Evolutionary conservation across 2,329 filamentous ascomycete species (phyloP).

Genomic region (Myriangium duriaei): DNA sequence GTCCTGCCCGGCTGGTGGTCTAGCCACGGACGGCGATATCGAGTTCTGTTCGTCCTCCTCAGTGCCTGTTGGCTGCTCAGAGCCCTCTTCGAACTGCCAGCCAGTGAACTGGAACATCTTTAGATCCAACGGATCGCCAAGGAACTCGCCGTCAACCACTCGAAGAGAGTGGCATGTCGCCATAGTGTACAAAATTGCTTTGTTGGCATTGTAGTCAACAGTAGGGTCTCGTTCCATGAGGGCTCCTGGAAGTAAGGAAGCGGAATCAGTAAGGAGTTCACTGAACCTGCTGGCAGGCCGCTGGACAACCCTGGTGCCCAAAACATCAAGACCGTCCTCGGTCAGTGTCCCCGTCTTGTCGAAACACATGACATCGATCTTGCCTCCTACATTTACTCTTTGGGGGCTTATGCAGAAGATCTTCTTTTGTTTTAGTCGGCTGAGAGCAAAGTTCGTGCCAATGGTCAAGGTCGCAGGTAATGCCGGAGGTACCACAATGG

Average conservation of each 20-base stretch:
- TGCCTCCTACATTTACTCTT: slow-evolving; percentile 90
- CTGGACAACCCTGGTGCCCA: slow-evolving; percentile 72
- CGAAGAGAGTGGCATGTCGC: slow-evolving; percentile 90
- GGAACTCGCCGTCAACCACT: slow-evolving; percentile 71
- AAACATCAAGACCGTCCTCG: slow-evolving; percentile 86
- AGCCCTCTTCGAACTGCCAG: slow-evolving; percentile 86
- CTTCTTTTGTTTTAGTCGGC: slow-evolving; percentile 70
- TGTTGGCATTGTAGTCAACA: slow-evolving; percentile 47
- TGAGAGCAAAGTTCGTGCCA: slow-evolving; percentile 87
- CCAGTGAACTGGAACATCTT: slow-evolving; percentile 98
- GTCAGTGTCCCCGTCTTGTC: slow-evolving; percentile 98
- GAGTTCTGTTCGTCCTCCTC: slow-evolving; percentile 64
- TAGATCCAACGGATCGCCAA: slow-evolving; percentile 87
- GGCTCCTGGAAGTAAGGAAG: slow-evolving; percentile 44
- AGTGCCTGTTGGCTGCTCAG: slow-evolving; percentile 46
- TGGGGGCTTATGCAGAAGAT: slow-evolving; percentile 98
- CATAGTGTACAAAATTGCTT: slow-evolving; percentile 81
- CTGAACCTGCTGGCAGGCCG: slow-evolving; percentile 53
- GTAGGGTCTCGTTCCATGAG: slow-evolving; percentile 47
- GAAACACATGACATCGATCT: slow-evolving; percentile 91
- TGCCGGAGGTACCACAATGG: slow-evolving; percentile 91
- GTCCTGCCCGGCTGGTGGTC: slow-evolving; percentile 55
- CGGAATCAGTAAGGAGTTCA: slow-evolving; percentile 58
- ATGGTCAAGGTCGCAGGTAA: slow-evolving; percentile 91
- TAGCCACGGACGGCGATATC: slow-evolving; percentile 76